Evolutionary conservation across 1,284 basidiomycete species (phyloP).

Genomic region (Tilletiopsis washingtonensis): DNA sequence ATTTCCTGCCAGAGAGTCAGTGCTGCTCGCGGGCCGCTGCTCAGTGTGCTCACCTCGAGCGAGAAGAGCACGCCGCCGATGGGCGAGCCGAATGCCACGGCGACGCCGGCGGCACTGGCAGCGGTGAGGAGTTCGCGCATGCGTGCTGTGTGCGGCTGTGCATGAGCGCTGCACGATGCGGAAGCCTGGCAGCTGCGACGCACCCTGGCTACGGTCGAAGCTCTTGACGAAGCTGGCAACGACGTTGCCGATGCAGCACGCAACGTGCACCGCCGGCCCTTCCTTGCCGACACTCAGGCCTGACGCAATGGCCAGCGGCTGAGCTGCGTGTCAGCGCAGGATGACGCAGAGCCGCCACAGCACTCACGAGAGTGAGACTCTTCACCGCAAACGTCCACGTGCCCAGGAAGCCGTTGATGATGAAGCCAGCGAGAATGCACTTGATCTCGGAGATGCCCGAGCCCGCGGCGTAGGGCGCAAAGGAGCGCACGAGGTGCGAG

Average conservation of each 20-base stretch:
- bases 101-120: constrained; percentile 91
- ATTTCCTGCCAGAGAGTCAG: constrained; percentile 52
- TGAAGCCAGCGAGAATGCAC: constrained; percentile 91
- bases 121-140: constrained; percentile 93
- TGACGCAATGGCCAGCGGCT: constrained; percentile 96
- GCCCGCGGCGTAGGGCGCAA: constrained; percentile 92
- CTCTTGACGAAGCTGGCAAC: constrained; percentile 72
- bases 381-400: constrained; percentile 79
- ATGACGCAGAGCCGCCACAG: not conserved
- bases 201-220: constrained; percentile 80
- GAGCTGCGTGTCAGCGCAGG: too few relatives aligned
- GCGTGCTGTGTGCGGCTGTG: constrained; percentile 58
- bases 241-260: constrained; percentile 82
- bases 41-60: constrained; percentile 49
- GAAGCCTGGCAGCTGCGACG: constrained; percentile 25
- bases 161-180: not conserved
- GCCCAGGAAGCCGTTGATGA: constrained; percentile 93
- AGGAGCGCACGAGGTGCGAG: constrained; percentile 78
- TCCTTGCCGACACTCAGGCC: constrained; percentile 97
- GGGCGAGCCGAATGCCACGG: constrained; percentile 92
- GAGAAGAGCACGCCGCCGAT: constrained; percentile 93
- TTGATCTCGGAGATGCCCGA: constrained; percentile 99
- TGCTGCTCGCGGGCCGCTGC: not conserved
- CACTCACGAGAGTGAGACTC: constrained; percentile 62
- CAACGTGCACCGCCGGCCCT: constrained; percentile 95